A percentile compares a stretch with the other conserved stretches of the same genome.
These are phyloP conservation scores for Vigna mungo DNA, from an alignment of 306 rosid genomes.

Conservation along the genomic window DNA sequence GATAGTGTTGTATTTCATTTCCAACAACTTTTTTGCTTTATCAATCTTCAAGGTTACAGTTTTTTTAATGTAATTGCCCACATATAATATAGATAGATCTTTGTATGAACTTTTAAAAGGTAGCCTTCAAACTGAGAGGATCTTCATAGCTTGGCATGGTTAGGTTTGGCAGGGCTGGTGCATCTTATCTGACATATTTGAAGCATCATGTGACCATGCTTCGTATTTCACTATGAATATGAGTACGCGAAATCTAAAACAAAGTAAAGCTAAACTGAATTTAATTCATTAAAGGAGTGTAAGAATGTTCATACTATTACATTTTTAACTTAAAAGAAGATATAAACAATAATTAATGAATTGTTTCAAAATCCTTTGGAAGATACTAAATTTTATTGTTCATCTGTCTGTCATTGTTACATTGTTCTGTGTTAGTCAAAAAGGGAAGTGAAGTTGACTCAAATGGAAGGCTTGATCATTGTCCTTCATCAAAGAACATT, in stretches of 20 bases:
- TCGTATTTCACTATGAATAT: not conserved
- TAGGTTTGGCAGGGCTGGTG: not conserved
- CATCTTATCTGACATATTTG: constrained; percentile 21
- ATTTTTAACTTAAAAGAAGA: not conserved
- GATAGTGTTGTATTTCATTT: not conserved
- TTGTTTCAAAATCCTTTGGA: not conserved
- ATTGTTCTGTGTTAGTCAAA: constrained; percentile 54
- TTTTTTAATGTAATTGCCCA: not conserved
- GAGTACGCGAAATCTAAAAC: constrained; percentile 5
- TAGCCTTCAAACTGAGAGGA: constrained; percentile 11
- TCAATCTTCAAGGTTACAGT: not conserved
- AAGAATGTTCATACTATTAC: not conserved
- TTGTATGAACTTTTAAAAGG: not conserved
- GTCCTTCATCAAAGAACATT: constrained; percentile 42
- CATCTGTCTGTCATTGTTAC: constrained; percentile 19
- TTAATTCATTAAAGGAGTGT: not conserved
- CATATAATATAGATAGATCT: not conserved
- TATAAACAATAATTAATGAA: not conserved
- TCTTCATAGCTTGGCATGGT: not conserved
- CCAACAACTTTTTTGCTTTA: not conserved
- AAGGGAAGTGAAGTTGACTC: constrained; percentile 49
- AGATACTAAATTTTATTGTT: constrained; percentile 1
- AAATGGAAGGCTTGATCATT: constrained; percentile 46
- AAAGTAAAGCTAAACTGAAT: not conserved
- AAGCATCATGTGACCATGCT: constrained; percentile 6